Conservation (phyloP, 257 asterid genomes). For the Nicotiana obtusifolia region DNA sequence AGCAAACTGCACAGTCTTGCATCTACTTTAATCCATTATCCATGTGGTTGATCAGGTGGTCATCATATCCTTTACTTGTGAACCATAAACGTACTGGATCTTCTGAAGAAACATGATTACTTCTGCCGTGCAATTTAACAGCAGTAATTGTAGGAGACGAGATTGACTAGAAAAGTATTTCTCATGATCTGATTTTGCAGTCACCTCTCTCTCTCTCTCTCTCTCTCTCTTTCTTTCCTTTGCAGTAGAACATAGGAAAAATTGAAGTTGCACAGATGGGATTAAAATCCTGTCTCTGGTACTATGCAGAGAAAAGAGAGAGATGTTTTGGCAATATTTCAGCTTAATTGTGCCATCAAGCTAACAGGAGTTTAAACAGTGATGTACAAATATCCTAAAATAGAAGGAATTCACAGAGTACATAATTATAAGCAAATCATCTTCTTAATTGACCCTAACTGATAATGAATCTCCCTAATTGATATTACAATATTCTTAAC, state of each 20-base stretch:
- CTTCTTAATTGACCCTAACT: not conserved
- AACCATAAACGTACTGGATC: not conserved
- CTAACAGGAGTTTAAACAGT: not conserved
- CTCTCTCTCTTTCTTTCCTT: not conserved
- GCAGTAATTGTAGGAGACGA: not conserved
- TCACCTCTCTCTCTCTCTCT: not conserved
- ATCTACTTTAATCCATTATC: not conserved
- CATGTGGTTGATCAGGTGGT: not conserved
- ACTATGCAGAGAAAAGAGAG: not conserved
- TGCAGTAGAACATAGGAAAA: not conserved
- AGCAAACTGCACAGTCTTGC: not conserved
- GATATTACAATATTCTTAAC: not conserved
- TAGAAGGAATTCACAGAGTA: not conserved
- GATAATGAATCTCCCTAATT: not conserved
- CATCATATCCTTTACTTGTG: not conserved
- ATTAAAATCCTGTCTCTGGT: not conserved
- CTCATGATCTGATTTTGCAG: not conserved
- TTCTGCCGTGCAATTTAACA: not conserved
- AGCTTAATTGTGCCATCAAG: not conserved
- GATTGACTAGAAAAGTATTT: not conserved
- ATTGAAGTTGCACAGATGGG: not conserved
- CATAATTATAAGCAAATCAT: not conserved
- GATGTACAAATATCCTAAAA: not conserved
- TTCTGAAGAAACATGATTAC: not conserved
- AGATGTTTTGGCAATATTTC: not conserved